phyloP scores from a whole-genome alignment of 1,284 basidiomycete species.

The Trichosporon sp. region DNA sequence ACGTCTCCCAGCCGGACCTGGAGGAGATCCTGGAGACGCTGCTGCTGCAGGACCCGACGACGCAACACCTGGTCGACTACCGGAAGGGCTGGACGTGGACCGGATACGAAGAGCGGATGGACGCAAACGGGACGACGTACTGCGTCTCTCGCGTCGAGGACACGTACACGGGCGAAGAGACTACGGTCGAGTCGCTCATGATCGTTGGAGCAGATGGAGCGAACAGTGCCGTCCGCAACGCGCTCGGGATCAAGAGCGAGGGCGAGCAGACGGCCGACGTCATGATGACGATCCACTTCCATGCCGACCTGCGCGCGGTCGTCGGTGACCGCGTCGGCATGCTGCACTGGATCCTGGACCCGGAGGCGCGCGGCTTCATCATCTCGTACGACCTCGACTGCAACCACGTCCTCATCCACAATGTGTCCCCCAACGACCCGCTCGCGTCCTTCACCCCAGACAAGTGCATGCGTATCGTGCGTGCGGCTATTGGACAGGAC shows the following conservation, averaged over 20 bases:
- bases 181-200: conserved; percentile 28
- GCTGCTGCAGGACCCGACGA: conserved; percentile 28
- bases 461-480: conserved; percentile 36
- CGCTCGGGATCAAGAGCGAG: conserved; percentile 33
- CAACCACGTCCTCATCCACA: conserved; percentile 41
- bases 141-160: conserved; percentile 33
- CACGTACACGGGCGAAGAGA: conserved; percentile 37
- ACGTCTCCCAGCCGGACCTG: conserved; percentile 40
- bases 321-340: conserved; percentile 36
- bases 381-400: conserved; percentile 39
- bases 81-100: conserved; percentile 40
- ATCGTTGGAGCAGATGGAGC: conserved; percentile 39
- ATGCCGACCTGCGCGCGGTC: conserved; percentile 35
- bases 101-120: conserved; percentile 30
- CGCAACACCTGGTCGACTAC: conserved; percentile 28
- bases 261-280: conserved; percentile 38
- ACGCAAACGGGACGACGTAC: conserved; percentile 22
- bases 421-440: conserved; percentile 33
- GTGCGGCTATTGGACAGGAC: conserved; percentile 35
- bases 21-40: conserved; percentile 31
- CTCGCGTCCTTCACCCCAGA: conserved; percentile 34
- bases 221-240: conserved; percentile 35
- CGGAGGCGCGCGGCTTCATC: conserved; percentile 37
- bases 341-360: conserved; percentile 42
- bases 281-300: conserved; percentile 41